These are phyloP conservation scores for Exophiala oligosperma DNA, from an alignment of 2,329 filamentous ascomycete genomes.

Conservation along the genomic window DNA sequence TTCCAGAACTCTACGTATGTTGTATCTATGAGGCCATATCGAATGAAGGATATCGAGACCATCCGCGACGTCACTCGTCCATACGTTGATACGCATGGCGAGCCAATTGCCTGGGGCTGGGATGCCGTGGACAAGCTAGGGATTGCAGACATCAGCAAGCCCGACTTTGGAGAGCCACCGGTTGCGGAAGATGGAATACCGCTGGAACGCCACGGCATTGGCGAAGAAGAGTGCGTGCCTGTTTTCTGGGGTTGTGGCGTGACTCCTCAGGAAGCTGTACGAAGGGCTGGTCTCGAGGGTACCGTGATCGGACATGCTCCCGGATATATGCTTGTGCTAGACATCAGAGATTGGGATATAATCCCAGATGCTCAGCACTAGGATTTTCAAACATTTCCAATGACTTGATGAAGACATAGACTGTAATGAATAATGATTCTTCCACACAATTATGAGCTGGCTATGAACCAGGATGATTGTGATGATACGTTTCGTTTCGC, in stretches of 20 bases:
- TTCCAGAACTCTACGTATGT: constrained; percentile 58
- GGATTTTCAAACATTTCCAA: background rate
- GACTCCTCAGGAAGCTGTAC: constrained; percentile 65
- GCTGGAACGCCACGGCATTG: constrained; percentile 27
- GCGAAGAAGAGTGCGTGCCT: constrained; percentile 48
- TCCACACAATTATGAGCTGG: background rate
- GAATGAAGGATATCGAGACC: constrained; percentile 47
- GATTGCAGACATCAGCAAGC: constrained; percentile 52
- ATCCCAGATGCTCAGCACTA: constrained; percentile 1
- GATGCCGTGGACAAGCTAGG: constrained; percentile 54
- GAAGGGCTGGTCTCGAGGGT: constrained; percentile 55
- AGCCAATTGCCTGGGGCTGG: constrained; percentile 67
- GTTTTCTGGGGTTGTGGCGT: constrained; percentile 67
- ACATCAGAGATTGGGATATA: constrained; percentile 37
- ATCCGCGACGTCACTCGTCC: constrained; percentile 58
- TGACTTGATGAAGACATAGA: background rate
- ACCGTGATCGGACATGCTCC: constrained; percentile 62
- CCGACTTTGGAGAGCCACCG: constrained; percentile 59
- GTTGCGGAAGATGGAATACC: constrained; percentile 39
- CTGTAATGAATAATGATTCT: background rate
- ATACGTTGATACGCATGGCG: constrained; percentile 61
- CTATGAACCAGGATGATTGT: too few relatives aligned
- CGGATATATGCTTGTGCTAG: constrained; percentile 63
- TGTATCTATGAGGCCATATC: constrained; percentile 65
- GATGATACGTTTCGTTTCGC: constrained; percentile 11